Base-by-base conservation (phyloP, 352 stramenopile species). In the Nothophytophthora sp. region DNA sequence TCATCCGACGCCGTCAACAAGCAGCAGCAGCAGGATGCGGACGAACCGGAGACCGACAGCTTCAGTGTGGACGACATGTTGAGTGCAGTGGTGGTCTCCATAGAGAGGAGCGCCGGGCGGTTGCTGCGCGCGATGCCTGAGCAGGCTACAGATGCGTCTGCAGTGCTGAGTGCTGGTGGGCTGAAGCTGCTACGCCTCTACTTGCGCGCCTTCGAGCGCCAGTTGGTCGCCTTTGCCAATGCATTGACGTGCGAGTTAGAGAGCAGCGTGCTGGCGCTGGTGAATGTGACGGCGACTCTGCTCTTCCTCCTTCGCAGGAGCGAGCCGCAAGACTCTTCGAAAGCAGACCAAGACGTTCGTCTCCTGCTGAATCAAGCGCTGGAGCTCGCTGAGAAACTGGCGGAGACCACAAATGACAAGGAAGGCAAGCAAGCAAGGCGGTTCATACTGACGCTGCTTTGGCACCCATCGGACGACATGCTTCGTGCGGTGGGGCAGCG, bases 121-220 rank as follows among this genome's bases (percentile, higher is more conserved):
- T 27, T 72, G 15, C 46, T 65, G 20, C 20, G n/a, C 15, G 43
- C 10, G 32, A 49, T 41, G 38, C 44, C 50, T 53, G 43, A 15
- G 19, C 16, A 33, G 7, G 22, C 19, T 36, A 34, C n/a, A n/a
- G n/a, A n/a, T n/a, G n/a, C n/a, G n/a, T n/a, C 19, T 7, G 36
- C 3, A 24, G 18, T 16, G 9, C n/a, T 18, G 18, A 44, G 58
- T 41, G 33, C 54, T 20, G 23, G 34, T n/a, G 43, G 36, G 2
- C 32, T 89, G 6, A 74, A 75, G 55, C 65, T 81, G 41, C 42
- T 87, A 10, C 71, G 77, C 16, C 50, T 89, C 12, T 84, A 78
- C 29, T 73, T 76, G 64, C 65, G 75, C 13, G 78, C 73, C 15
- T 84, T 89, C 45, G 73, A 87, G 43, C 75, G 78, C 15, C 68